Conservation (phyloP, 2,329 filamentous ascomycete species). For the Stylonectria norvegica region DNA sequence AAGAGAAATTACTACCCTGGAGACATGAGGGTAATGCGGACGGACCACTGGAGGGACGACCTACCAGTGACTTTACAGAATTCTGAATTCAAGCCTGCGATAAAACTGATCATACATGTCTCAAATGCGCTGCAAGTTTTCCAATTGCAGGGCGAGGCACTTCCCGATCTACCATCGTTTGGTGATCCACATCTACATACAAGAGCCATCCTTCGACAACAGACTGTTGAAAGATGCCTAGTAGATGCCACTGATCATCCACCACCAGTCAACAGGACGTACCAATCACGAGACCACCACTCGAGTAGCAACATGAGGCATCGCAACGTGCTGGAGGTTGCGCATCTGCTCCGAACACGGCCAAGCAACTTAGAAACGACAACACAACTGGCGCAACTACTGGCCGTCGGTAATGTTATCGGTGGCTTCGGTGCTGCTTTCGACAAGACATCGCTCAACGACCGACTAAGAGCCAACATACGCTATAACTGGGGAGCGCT, state of each 20-base stretch:
- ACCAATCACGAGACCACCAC: slow-evolving; percentile 19
- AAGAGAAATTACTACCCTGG: slow-evolving; percentile 35
- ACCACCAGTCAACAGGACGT: slow-evolving; percentile 7
- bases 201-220: slow-evolving; percentile 16
- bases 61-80: slow-evolving; percentile 33
- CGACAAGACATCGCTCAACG: slow-evolving; percentile 16
- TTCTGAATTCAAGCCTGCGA: slow-evolving; percentile 33
- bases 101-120: slow-evolving; percentile 28
- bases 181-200: slow-evolving; percentile 18
- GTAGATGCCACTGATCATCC: slow-evolving; percentile 6
- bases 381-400: slow-evolving; percentile 13
- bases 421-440: slow-evolving; percentile 18
- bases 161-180: slow-evolving; percentile 3
- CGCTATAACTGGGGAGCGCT: slow-evolving; percentile 20
- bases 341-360: slow-evolving; percentile 14
- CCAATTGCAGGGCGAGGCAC: slow-evolving; percentile 1
- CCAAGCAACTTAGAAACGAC: slow-evolving; percentile 18
- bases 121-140: slow-evolving; percentile 29
- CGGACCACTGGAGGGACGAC: slow-evolving; percentile 28
- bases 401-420: slow-evolving; percentile 11
- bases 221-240: slow-evolving; percentile 13
- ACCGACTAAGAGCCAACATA: slow-evolving; percentile 18
- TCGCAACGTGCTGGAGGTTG: slow-evolving; percentile 23
- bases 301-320: slow-evolving; percentile 16
- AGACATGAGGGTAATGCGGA: slow-evolving; percentile 33